Evolutionary conservation across 164 flowering plant species (phyloP), one percentile per base, ranked within the genome.

Genomic region (Berberis thunbergii): DNA sequence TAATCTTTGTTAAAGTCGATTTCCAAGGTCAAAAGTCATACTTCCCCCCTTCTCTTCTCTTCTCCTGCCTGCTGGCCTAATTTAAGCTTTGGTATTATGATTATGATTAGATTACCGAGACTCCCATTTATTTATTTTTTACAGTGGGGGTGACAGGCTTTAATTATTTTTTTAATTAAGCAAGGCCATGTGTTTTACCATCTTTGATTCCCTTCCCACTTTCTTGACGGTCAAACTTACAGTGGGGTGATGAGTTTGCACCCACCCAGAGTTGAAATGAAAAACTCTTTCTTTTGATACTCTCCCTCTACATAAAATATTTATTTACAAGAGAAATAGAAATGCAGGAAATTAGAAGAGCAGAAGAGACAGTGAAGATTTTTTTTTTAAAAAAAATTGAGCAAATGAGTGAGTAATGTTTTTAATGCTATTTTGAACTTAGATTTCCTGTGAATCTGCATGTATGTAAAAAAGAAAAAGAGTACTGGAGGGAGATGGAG

Each of bases 151-250:
- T 45, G 48, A 69, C 81, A 78, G 81, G 78, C 81, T 77, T 83
- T 78, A 56, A 69, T 53, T 69, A 55, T 56, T 68, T 60, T 59
- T 71, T 62, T 41, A 46, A 41, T 57, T 43, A 38, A 49, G 57
- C 66, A 42, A 26, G 11, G 58, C 66, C 59, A 63, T 63, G 66
- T 81, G 85, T 77, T 81, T 83, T 79, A 73, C 80, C 76, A 26
- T 67, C 64, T 75, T 78, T 81, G 84, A 76, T 79, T 80, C 84
- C 79, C 77, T 74, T 70, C 50, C 77, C 80, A 82, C 79, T 78
- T 74, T 70, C 50, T 78, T 81, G 81, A 81, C 83, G 81, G 85
- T 84, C 85, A 84, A 84, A 84, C 77, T 72, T 73, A 70, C 78
- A 71, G 69, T 61, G 56, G 62, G 61, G 63, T 3, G 11, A 45